Conservation (phyloP, 2,329 filamentous ascomycete species). For the Colletotrichum trifolii region DNA sequence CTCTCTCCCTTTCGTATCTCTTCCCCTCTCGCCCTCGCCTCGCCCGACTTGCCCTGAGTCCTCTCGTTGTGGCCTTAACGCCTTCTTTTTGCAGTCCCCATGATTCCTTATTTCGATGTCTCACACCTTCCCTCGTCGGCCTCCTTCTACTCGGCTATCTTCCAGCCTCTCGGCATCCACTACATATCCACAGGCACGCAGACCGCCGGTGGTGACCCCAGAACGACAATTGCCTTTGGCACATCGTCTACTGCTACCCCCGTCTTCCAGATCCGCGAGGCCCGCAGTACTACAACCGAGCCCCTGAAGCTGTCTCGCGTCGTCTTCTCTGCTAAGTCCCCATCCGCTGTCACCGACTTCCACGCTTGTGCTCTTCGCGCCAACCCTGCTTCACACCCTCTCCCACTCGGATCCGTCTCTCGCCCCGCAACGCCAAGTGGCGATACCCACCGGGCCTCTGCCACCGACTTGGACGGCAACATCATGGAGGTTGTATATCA, state of each 20-base stretch:
- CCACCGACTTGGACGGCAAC: constrained; percentile 86
- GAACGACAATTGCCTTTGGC: constrained; percentile 54
- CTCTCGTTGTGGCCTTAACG: too few species aligned
- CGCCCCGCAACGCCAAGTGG: constrained; percentile 54
- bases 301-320: constrained; percentile 60
- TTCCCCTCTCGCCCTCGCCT: too few species aligned
- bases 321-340: constrained; percentile 75
- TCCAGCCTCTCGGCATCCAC: constrained; percentile 81
- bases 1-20: too few species aligned
- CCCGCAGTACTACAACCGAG: constrained; percentile 48
- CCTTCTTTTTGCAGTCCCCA: constrained; percentile 28
- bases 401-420: constrained; percentile 49
- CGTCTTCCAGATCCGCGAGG: constrained; percentile 59
- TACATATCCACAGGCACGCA: constrained; percentile 63
- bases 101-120: constrained; percentile 70
- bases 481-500: constrained; percentile 81
- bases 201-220: constrained; percentile 25
- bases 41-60: too few species aligned
- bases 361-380: constrained; percentile 76
- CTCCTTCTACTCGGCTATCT: constrained; percentile 84
- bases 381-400: constrained; percentile 53
- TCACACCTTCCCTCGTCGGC: constrained; percentile 81
- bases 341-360: constrained; percentile 76
- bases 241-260: constrained; percentile 47
- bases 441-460: constrained; percentile 61